These are phyloP conservation scores for Haplosporangium sp. DNA, from an alignment of 371 early-diverging fungal genomes.

Conservation along the genomic window DNA sequence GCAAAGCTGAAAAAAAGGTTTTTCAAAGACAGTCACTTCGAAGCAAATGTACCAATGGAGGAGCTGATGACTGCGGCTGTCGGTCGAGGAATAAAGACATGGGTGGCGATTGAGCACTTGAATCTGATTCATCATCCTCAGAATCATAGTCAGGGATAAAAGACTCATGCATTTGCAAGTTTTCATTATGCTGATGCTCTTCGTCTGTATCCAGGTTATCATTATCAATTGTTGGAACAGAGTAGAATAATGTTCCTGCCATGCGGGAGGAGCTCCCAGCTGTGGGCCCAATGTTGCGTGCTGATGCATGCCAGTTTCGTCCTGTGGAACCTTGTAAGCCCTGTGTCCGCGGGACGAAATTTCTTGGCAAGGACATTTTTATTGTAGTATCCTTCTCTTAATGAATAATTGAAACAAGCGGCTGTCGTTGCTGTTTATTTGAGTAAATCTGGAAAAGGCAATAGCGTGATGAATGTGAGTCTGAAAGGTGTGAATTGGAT, in stretches of 20 bases:
- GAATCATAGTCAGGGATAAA: slow-evolving; percentile 49
- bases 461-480: not conserved
- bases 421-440: not conserved
- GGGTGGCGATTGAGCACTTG: slow-evolving; percentile 51
- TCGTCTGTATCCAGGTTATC: slow-evolving; percentile 22
- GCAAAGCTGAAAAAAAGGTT: slow-evolving; percentile 36
- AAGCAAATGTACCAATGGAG: slow-evolving; percentile 34
- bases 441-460: not conserved
- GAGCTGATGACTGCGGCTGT: slow-evolving; percentile 28
- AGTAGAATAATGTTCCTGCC: slow-evolving; percentile 49
- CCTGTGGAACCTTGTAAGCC: slow-evolving; percentile 27
- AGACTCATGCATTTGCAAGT: slow-evolving; percentile 23
- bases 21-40: slow-evolving; percentile 21
- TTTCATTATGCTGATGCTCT: slow-evolving; percentile 15
- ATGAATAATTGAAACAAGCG: not conserved
- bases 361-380: slow-evolving; percentile 23
- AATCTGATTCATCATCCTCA: slow-evolving; percentile 45
- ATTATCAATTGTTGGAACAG: slow-evolving; percentile 51
- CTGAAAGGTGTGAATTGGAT: not conserved
- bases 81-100: slow-evolving; percentile 54
- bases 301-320: slow-evolving; percentile 29
- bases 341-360: slow-evolving; percentile 14
- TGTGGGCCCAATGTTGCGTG: slow-evolving; percentile 19
- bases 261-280: slow-evolving; percentile 33
- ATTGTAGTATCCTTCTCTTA: not conserved